These are phyloP conservation scores for Paecilomyces sp. DNA, from an alignment of 2,329 filamentous ascomycete species.

Conservation along the genomic window DNA sequence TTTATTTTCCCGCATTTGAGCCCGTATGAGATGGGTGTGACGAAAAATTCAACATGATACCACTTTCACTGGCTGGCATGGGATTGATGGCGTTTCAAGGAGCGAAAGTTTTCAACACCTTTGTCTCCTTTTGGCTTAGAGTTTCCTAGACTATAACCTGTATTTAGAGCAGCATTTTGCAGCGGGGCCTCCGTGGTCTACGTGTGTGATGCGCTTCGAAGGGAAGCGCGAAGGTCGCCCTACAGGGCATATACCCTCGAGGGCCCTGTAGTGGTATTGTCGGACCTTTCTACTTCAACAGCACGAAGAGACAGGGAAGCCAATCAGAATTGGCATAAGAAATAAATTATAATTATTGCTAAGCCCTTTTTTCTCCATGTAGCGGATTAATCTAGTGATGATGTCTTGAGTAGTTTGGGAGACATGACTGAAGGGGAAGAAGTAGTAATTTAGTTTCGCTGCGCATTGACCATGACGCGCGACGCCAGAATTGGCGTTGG, in stretches of 20 bases:
- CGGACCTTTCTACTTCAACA: neutral
- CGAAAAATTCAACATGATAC: slow-evolving; percentile 45
- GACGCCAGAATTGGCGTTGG: slow-evolving; percentile 3
- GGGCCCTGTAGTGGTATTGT: neutral
- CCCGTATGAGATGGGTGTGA: slow-evolving; percentile 26
- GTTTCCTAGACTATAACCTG: slow-evolving; percentile 2
- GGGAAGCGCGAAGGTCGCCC: neutral
- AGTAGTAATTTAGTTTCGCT: neutral
- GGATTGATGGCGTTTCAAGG: slow-evolving; percentile 35
- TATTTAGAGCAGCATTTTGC: neutral
- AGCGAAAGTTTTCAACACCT: slow-evolving; percentile 36
- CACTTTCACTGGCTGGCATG: slow-evolving; percentile 37
- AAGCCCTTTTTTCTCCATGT: neutral
- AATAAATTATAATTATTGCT: neutral
- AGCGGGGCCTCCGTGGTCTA: neutral
- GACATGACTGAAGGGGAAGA: neutral
- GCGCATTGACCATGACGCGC: slow-evolving; percentile 1
- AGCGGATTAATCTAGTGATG: neutral
- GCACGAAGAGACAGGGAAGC: neutral
- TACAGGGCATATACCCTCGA: neutral
- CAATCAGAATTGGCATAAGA: neutral
- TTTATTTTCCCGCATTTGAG: slow-evolving; percentile 34
- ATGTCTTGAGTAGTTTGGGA: neutral
- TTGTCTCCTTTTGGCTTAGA: slow-evolving; percentile 14
- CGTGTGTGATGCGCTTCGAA: neutral